Evolutionary conservation across 1,284 basidiomycete species (phyloP).

Genomic region (Papiliotrema terrestris): DNA sequence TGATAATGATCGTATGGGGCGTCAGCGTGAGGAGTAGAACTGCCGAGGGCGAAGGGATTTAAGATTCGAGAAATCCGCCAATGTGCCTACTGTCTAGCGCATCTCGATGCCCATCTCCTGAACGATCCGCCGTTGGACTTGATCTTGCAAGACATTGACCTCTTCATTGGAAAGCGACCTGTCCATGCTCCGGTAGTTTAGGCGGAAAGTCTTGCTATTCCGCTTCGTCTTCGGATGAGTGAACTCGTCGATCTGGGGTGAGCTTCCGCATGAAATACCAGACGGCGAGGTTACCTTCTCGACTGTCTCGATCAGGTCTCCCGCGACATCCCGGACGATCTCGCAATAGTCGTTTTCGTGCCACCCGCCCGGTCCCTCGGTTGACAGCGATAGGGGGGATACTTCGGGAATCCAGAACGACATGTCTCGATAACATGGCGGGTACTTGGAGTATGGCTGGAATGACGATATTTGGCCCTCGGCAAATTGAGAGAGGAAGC

Average conservation of each 20-base stretch:
- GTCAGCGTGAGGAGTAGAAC: no score
- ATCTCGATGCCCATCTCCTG: conserved; percentile 52
- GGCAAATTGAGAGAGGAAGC: conserved; percentile 85
- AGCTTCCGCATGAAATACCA: neutral
- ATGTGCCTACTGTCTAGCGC: conserved; percentile 27
- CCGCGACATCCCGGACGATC: conserved; percentile 83
- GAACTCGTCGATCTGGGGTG: conserved; percentile 79
- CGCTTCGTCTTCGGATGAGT: conserved; percentile 82
- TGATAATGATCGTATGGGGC: neutral
- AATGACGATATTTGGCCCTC: conserved; percentile 73
- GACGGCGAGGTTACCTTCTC: conserved; percentile 60
- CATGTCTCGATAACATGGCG: conserved; percentile 82
- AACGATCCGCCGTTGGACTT: conserved; percentile 49
- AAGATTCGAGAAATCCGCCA: no score
- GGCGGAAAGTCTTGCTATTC: conserved; percentile 79
- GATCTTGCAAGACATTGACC: conserved; percentile 69
- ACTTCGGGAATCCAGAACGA: conserved; percentile 76
- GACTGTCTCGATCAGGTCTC: conserved; percentile 89
- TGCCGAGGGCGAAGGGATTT: neutral
- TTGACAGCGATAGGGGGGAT: conserved; percentile 5
- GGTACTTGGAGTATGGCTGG: conserved; percentile 84
- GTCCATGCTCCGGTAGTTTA: conserved; percentile 97
- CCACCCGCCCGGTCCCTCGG: conserved; percentile 47
- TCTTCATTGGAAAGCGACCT: conserved; percentile 87
- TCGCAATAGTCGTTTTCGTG: conserved; percentile 99